A percentile compares a stretch with the other conserved stretches of the same genome.
Evolutionary conservation across 768 basidiomycete genomes (phyloP).

Genomic region (Hygrocybe coccinea): DNA sequence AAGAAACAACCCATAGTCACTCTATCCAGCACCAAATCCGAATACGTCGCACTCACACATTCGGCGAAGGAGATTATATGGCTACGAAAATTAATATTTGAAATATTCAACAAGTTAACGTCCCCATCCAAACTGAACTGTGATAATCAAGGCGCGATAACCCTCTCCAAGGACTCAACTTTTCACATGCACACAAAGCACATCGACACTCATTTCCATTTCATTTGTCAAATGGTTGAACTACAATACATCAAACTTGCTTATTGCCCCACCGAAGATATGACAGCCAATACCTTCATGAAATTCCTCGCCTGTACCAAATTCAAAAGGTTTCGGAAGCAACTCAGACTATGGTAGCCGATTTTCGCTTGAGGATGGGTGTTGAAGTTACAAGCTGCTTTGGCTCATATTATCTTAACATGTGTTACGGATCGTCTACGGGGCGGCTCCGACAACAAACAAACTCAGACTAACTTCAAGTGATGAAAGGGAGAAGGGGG

Average conservation of each 20-base stretch:
- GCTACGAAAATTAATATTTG: constrained; percentile 20
- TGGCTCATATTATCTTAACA: no score
- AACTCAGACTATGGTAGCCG: constrained; percentile 1
- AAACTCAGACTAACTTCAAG: no score
- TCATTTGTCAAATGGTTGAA: constrained; percentile 19
- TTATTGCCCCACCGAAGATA: constrained; percentile 19
- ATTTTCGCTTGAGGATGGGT: constrained; percentile 9
- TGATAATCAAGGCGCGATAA: constrained; percentile 1
- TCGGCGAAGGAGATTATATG: constrained; percentile 11
- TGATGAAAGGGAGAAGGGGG: no score
- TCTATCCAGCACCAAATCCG: constrained; percentile 14
- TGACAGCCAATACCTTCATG: constrained; percentile 20
- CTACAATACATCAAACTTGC: constrained; percentile 6
- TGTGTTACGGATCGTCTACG: no score
- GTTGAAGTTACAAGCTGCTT: not conserved
- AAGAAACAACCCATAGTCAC: constrained; percentile 18
- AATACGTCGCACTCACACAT: constrained; percentile 15
- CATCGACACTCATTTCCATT: constrained; percentile 22
- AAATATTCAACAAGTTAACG: constrained; percentile 9
- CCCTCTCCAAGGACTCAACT: not conserved
- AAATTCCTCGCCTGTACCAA: constrained; percentile 13
- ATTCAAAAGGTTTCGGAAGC: constrained; percentile 5
- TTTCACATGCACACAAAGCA: constrained; percentile 1
- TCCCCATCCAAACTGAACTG: not conserved
- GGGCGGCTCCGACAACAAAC: no score